Evolutionary conservation across 371 early-diverging fungal species (phyloP).

Genomic region (Mortierella sp.): DNA sequence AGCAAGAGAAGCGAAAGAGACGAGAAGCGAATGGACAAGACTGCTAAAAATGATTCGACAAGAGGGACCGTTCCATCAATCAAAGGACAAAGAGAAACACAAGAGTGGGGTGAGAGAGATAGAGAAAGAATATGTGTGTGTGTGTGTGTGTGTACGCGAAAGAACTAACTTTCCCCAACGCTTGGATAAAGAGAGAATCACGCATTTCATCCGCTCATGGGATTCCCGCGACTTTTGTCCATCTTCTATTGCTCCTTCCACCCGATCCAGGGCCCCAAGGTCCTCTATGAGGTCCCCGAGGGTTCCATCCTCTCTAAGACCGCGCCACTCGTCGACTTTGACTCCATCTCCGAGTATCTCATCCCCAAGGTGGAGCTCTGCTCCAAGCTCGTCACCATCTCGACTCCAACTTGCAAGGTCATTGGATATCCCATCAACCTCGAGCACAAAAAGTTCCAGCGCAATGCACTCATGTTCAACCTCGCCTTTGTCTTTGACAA

Average conservation of each 20-base stretch:
- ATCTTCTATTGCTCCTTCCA: slow-evolving; percentile 90
- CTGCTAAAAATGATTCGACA: too few species aligned
- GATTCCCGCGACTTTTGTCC: slow-evolving; percentile 82
- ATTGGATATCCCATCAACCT: slow-evolving; percentile 84
- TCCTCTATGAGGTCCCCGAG: slow-evolving; percentile 88
- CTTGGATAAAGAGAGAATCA: too few species aligned
- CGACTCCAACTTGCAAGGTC: slow-evolving; percentile 76
- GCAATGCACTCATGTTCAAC: slow-evolving; percentile 91
- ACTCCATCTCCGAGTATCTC: slow-evolving; percentile 87
- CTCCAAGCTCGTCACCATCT: slow-evolving; percentile 81
- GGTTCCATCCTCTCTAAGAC: slow-evolving; percentile 67
- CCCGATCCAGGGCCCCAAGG: slow-evolving; percentile 83
- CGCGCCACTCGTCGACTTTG: slow-evolving; percentile 78
- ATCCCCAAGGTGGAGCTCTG: slow-evolving; percentile 88
- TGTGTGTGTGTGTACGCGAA: too few species aligned
- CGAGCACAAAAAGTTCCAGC: slow-evolving; percentile 75
- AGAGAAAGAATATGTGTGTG: too few species aligned
- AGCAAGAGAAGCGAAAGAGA: too few species aligned
- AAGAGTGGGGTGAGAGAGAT: too few species aligned
- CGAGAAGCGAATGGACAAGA: too few species aligned
- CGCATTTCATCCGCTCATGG: slow-evolving; percentile 28
- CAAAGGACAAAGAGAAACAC: too few species aligned
- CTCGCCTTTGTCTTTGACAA: slow-evolving; percentile 91
- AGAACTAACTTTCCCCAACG: too few species aligned
- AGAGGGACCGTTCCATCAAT: too few species aligned